These are phyloP conservation scores for Tricholoma sp. DNA, from an alignment of 768 basidiomycete genomes.

Conservation along the genomic window DNA sequence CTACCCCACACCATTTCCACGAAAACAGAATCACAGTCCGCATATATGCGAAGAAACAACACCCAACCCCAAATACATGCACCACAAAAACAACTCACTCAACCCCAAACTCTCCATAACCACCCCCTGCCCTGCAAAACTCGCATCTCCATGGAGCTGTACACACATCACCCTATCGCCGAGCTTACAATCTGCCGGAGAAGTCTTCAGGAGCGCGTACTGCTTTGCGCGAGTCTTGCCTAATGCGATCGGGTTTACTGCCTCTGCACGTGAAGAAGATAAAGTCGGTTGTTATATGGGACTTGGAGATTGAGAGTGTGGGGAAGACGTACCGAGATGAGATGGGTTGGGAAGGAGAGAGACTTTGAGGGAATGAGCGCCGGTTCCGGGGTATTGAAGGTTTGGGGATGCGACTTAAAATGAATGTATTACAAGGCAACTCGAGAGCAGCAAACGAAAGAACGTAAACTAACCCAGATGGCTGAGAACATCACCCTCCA, in stretches of 20 bases:
- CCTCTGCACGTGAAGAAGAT: slow-evolving; percentile 46
- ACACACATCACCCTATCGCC: slow-evolving; percentile 82
- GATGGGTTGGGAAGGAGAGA: slow-evolving; percentile 44
- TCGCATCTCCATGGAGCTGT: slow-evolving; percentile 89
- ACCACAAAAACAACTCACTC: slow-evolving; percentile 41
- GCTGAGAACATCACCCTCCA: slow-evolving; percentile 82
- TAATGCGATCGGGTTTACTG: slow-evolving; percentile 80
- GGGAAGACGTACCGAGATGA: slow-evolving; percentile 3
- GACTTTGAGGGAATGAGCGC: slow-evolving; percentile 52
- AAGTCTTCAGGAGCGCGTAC: slow-evolving; percentile 69
- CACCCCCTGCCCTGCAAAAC: slow-evolving; percentile 86
- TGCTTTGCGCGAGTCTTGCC: slow-evolving; percentile 93
- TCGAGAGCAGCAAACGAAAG: not conserved
- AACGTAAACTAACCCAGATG: slow-evolving; percentile 54
- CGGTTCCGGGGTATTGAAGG: slow-evolving; percentile 46
- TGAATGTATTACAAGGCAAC: not conserved
- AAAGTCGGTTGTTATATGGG: not conserved
- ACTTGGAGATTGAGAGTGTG: too few species aligned
- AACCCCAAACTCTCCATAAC: slow-evolving; percentile 85
- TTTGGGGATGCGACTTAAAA: slow-evolving; percentile 57
- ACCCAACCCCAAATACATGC: not conserved
- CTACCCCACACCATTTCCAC: not conserved
- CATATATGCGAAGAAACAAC: not conserved
- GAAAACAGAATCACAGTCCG: not conserved
- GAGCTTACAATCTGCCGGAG: slow-evolving; percentile 45